Evolutionary conservation across 129 eudicot genomes (phyloP), one percentile per base, ranked within the genome.

Genomic region (Saussurea involucrata): DNA sequence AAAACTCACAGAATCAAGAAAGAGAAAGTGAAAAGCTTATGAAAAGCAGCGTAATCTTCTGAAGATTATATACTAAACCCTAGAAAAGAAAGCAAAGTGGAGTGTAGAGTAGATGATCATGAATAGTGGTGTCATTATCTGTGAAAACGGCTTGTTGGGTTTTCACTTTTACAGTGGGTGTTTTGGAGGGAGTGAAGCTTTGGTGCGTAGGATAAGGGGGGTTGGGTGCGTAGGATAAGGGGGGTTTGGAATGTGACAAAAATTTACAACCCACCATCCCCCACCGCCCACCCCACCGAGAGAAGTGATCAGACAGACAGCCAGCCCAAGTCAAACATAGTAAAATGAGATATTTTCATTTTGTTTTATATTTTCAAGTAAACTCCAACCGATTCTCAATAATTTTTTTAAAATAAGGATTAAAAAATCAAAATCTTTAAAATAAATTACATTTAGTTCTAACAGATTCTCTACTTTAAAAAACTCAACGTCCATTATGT

Each of bases 141-240:
- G 78, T 74, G 87, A 81, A 81, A 87, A 72, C 80, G 86, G 94
- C 89, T 49, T 69, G 65, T 79, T 79, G 61, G 28, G 24, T 72
- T 69, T 34, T 63, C 49, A 67, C 72, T 61, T 46, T 65, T 66
- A 70, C 66, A 18, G 73, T 8, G 71, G 65, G 27, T 71, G 55
- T 60, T 49, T 73, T 18, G 63, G 67, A 66, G 81, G 66, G 58
- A 58, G 75, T 27, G 80, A 13, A 10, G 12, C 84, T 32, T 24
- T 68, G 46, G 75, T 72, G 63, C 22, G 71, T 5, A 18, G 22
- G 64, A 64, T 20, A 37, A 33, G 53, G 10, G 17, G 46, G 73
- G 46, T 5, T 31, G 7, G 79, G 74, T 40, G 85, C 80, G 83
- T 78, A 72, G 69, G 83, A 58, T 49, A 72, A 73, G 42, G 34